Evolutionary conservation across 2,329 filamentous ascomycete genomes (phyloP), one percentile per base, ranked within the genome.

Genomic region (Juglanconis oblonga): DNA sequence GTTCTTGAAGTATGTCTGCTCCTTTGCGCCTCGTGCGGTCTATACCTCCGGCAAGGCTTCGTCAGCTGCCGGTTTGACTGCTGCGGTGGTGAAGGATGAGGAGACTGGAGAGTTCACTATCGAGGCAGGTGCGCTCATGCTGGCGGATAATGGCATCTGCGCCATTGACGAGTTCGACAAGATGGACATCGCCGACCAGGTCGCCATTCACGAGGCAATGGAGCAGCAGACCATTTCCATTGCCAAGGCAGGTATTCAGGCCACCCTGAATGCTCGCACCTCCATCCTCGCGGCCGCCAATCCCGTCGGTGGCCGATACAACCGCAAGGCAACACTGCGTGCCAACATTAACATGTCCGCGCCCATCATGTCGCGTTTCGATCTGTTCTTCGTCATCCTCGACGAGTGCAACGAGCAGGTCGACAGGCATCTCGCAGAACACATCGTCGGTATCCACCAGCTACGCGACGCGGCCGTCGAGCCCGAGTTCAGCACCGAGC

Each of bases 181-280:
- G 80, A 99, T 99, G 95, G 95, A 99, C 70, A 90, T 99, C 64
- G 87, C 80, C 55, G 95, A 99, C 73, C 95, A 99, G 77, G 95
- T 99, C 58, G 95, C 95, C 66, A 99, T 99, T 70, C 95, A 99
- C 83, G 95, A 99, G 86, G 95, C 95, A 62, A 99, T 99, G 95
- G 95, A 99, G 84, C 95, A 99, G 79, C 95, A 99, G 77, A 99
- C 95, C 5, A 99, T 99, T 66, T 97, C 92, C 8, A 99, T 99
- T 69, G 94, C 95, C 62, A 99, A 99, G 77, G 95, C 95, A 5
- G 95, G 95, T 69, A 99, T 99, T 61, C 95, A 99, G 73, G 96
- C 95, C 4, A 99, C 95, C 0, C 84, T 99, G 50, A 99, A 99
- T 71, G 95, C 95, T 2, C 87, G 95, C 58, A 97, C 95, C 0